Percentiles rank a stretch among this genome's conserved stretches.
phyloP scores from a whole-genome alignment of 2,329 filamentous ascomycete genomes.

The Penicillium sp. region DNA sequence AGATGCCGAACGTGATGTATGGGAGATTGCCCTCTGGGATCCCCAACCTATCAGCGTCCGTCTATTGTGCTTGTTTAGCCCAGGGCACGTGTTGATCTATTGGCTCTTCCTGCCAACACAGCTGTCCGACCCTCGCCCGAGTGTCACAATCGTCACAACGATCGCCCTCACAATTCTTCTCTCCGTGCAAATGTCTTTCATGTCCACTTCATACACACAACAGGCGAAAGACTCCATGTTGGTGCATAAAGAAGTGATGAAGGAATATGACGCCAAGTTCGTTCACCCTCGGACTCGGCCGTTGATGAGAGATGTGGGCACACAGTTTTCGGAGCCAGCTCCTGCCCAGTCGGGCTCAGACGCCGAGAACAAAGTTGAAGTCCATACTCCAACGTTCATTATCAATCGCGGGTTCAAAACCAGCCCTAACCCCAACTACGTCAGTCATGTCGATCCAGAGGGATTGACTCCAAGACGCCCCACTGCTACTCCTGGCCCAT shows the following conservation, averaged over 20 bases:
- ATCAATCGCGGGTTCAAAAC: conserved; percentile 77
- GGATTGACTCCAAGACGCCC: conserved; percentile 41
- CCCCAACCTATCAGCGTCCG: conserved; percentile 80
- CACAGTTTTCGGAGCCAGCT: conserved; percentile 64
- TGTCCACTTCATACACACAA: conserved; percentile 75
- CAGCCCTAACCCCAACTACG: conserved; percentile 80
- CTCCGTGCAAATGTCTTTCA: conserved; percentile 71
- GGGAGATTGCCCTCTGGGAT: conserved; percentile 94
- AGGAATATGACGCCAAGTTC: conserved; percentile 95
- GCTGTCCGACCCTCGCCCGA: conserved; percentile 75
- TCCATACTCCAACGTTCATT: conserved; percentile 62
- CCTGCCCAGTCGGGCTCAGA: conserved; percentile 40
- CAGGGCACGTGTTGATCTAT: conserved; percentile 89
- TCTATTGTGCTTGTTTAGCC: conserved; percentile 88
- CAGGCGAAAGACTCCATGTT: conserved; percentile 82
- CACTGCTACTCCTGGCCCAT: conserved; percentile 47
- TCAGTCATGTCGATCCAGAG: conserved; percentile 71
- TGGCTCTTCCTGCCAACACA: conserved; percentile 81
- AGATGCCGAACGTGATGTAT: conserved; percentile 74
- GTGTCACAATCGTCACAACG: conserved; percentile 80
- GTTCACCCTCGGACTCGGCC: conserved; percentile 88
- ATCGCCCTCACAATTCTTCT: conserved; percentile 74
- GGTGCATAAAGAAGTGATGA: conserved; percentile 87
- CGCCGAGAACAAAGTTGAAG: conserved; percentile 57
- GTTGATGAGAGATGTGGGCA: conserved; percentile 74